phyloP scores from a whole-genome alignment of 345 rosid genomes.

The Rhodomyrtus tomentosa region DNA sequence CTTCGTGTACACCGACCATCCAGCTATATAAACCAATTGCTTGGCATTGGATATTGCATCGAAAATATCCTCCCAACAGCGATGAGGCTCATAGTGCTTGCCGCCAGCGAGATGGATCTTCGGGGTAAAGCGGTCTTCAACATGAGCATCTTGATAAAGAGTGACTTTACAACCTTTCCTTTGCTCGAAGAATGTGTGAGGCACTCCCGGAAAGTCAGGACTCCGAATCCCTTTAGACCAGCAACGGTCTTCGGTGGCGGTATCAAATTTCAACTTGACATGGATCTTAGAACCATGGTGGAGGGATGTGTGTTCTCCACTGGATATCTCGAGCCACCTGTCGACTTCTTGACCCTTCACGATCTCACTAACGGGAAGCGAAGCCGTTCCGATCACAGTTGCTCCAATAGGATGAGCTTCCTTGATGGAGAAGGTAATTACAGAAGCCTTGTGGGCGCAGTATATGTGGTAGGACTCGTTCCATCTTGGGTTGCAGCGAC shows the following conservation, averaged over 20 bases:
- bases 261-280: slow-evolving; percentile 23
- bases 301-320: slow-evolving; percentile 6
- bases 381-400: slow-evolving; percentile 29
- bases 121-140: slow-evolving; percentile 15
- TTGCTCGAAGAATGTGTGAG: slow-evolving; percentile 32
- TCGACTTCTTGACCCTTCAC: slow-evolving; percentile 24
- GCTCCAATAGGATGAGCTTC: slow-evolving; percentile 20
- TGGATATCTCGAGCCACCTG: slow-evolving; percentile 22
- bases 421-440: slow-evolving; percentile 32
- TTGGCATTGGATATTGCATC: slow-evolving; percentile 32
- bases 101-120: slow-evolving; percentile 20
- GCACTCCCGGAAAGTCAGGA: slow-evolving; percentile 33
- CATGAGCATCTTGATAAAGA: slow-evolving; percentile 54
- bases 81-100: slow-evolving; percentile 14
- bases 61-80: slow-evolving; percentile 50
- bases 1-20: slow-evolving; percentile 40
- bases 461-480: slow-evolving; percentile 31
- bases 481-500: slow-evolving; percentile 18
- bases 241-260: slow-evolving; percentile 8
- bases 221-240: slow-evolving; percentile 38
- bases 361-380: slow-evolving; percentile 20
- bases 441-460: slow-evolving; percentile 39
- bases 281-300: slow-evolving; percentile 22
- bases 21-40: slow-evolving; percentile 39
- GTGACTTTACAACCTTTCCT: slow-evolving; percentile 32